Percentiles rank a stretch among this genome's conserved stretches.
These are phyloP conservation scores for Solanum dulcamara DNA, from an alignment of 257 asterid genomes.

Conservation along the genomic window DNA sequence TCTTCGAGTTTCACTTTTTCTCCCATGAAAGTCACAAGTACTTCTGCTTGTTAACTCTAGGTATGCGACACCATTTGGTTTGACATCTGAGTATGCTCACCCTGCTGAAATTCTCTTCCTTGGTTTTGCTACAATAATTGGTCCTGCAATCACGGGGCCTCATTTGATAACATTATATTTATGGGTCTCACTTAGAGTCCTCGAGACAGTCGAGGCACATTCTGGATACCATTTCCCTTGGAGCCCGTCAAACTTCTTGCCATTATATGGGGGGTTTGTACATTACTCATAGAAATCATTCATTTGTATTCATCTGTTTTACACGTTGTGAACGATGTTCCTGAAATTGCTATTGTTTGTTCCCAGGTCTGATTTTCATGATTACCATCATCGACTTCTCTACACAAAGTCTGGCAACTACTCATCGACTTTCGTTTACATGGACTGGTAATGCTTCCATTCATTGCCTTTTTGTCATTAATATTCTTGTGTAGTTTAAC, in stretches of 20 bases:
- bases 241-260: slow-evolving; percentile 90
- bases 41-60: slow-evolving; percentile 14
- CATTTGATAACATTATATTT: slow-evolving; percentile 85
- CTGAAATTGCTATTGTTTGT: slow-evolving; percentile 9
- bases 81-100: slow-evolving; percentile 98
- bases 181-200: slow-evolving; percentile 93
- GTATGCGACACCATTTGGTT: slow-evolving; percentile 96
- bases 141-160: slow-evolving; percentile 98
- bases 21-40: not conserved
- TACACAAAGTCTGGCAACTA: slow-evolving; percentile 96
- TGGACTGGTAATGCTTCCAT: slow-evolving; percentile 67
- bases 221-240: slow-evolving; percentile 96
- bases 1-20: not conserved
- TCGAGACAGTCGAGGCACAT: slow-evolving; percentile 97
- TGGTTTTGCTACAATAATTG: slow-evolving; percentile 88
- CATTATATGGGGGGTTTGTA: slow-evolving; percentile 90
- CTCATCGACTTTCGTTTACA: slow-evolving; percentile 89
- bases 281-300: not conserved
- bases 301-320: not conserved
- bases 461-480: not conserved
- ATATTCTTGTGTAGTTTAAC: not conserved
- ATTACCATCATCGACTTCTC: slow-evolving; percentile 92
- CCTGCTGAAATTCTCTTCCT: slow-evolving; percentile 95
- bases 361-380: slow-evolving; percentile 96
- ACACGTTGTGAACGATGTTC: not conserved